A percentile compares a stretch with the other conserved stretches of the same genome.
Evolutionary conservation across 768 basidiomycete species (phyloP).

Genomic region (Kockovaella imperatae): DNA sequence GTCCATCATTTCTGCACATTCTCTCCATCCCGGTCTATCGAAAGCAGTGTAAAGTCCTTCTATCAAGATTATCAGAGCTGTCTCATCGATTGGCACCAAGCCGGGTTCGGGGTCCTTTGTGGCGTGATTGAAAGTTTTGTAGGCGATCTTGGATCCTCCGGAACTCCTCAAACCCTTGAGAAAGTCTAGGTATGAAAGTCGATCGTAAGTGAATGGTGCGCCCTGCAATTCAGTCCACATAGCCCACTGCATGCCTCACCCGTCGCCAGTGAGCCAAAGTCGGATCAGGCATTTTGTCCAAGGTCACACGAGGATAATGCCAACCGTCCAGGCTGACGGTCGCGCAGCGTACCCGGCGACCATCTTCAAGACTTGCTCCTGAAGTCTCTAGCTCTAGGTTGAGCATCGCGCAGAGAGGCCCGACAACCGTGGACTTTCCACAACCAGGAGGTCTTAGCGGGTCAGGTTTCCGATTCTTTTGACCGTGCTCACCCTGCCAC

Average conservation of each 20-base stretch:
- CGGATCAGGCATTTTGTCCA: constrained; percentile 59
- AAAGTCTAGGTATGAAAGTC: constrained; percentile 60
- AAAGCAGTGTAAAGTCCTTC: constrained; percentile 86
- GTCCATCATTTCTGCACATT: constrained; percentile 60
- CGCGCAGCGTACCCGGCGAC: too few species aligned
- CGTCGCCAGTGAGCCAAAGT: constrained; percentile 67
- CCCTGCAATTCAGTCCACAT: too few species aligned
- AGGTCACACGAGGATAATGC: constrained; percentile 75
- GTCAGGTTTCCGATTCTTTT: too few species aligned
- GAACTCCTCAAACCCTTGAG: constrained; percentile 54
- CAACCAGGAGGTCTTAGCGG: too few species aligned
- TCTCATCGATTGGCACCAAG: constrained; percentile 53
- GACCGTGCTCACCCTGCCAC: too few species aligned
- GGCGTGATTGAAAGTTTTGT: constrained; percentile 80
- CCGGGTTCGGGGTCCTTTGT: constrained; percentile 72
- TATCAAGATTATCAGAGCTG: constrained; percentile 71
- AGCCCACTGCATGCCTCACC: too few species aligned
- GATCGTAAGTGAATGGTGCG: constrained; percentile 86
- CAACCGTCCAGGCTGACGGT: constrained; percentile 88
- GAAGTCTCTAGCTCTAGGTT: too few species aligned
- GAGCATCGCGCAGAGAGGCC: too few species aligned
- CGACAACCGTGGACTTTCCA: too few species aligned
- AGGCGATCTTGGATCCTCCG: constrained; percentile 11
- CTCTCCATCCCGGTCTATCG: constrained; percentile 62
- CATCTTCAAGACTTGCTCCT: too few species aligned